Evolutionary conservation across 306 rosid species (phyloP).

Genomic region (Crataegus laevigata): DNA sequence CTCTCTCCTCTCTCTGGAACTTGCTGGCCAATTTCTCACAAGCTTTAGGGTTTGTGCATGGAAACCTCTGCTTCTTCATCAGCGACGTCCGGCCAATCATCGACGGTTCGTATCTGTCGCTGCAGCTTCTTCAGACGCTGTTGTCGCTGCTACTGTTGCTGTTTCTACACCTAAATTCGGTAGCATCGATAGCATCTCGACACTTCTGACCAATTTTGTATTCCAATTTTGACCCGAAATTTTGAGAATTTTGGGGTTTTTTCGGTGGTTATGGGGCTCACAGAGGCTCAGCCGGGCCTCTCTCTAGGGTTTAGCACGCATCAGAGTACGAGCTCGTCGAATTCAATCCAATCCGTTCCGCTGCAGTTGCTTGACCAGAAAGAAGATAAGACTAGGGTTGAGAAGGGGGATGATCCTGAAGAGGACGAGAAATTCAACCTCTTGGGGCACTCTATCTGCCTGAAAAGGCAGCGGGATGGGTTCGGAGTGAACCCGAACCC

Average conservation of each 20-base stretch:
- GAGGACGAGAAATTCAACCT: constrained; percentile 47
- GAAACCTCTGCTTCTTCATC: constrained; percentile 31
- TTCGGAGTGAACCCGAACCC: constrained; percentile 10
- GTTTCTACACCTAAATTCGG: constrained; percentile 32
- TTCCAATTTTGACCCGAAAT: too few species aligned
- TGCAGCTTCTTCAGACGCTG: constrained; percentile 39
- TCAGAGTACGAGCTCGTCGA: constrained; percentile 5
- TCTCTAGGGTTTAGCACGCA: constrained; percentile 51
- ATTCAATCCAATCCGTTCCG: constrained; percentile 16
- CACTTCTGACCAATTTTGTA: neutral
- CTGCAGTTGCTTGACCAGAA: constrained; percentile 27
- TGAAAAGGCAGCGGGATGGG: constrained; percentile 46
- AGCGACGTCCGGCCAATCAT: neutral
- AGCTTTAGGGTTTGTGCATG: constrained; percentile 18
- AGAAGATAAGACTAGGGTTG: constrained; percentile 25
- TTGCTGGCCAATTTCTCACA: neutral
- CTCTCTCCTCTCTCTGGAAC: neutral
- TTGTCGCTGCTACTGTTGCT: constrained; percentile 76
- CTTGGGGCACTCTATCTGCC: constrained; percentile 42
- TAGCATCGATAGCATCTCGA: neutral
- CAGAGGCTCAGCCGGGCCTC: constrained; percentile 45
- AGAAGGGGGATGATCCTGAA: constrained; percentile 26
- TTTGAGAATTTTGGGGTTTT: neutral
- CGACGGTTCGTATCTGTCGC: constrained; percentile 28
- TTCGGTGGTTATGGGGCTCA: constrained; percentile 27